These are phyloP conservation scores for Metschnikowia dekortorum DNA, from an alignment of 805 yeast species.

Conservation along the genomic window DNA sequence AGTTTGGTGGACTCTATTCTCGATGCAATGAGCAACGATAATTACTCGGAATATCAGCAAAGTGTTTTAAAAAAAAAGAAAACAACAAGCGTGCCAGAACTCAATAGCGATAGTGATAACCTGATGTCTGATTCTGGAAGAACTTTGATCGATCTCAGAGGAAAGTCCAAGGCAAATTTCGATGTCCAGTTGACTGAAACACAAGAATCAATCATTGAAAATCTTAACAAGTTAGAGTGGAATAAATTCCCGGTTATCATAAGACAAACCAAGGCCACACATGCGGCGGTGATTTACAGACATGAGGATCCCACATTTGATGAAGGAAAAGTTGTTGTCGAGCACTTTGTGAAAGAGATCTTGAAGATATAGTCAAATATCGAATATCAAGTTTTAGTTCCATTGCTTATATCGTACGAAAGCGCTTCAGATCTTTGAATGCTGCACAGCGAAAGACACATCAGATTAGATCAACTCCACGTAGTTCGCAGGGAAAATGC, in stretches of 20 bases:
- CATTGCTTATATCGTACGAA: neutral
- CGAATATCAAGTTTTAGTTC: neutral
- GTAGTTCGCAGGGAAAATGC: slow-evolving; percentile 96
- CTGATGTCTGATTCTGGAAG: neutral
- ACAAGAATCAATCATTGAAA: slow-evolving; percentile 7
- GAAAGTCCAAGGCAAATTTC: slow-evolving; percentile 9
- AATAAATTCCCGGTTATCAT: slow-evolving; percentile 30
- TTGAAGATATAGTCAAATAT: slow-evolving; percentile 11
- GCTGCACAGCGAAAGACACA: neutral
- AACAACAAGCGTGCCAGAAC: neutral
- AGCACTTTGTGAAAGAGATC: slow-evolving; percentile 53
- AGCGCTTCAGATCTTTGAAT: neutral
- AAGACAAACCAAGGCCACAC: slow-evolving; percentile 61
- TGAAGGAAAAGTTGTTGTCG: slow-evolving; percentile 67
- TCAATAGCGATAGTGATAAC: neutral
- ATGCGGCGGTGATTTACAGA: slow-evolving; percentile 78
- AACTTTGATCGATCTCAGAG: slow-evolving; percentile 9
- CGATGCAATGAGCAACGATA: slow-evolving; percentile 48
- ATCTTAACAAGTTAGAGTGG: slow-evolving; percentile 13
- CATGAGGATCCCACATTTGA: slow-evolving; percentile 45
- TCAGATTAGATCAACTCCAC: slow-evolving; percentile 61
- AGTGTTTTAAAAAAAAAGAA: slow-evolving; percentile 8
- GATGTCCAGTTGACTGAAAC: slow-evolving; percentile 6
- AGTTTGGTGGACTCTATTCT: slow-evolving; percentile 59
- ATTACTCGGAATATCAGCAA: slow-evolving; percentile 15